Conservation (phyloP, 208 protist species). For the Leishmania braziliensis region DNA sequence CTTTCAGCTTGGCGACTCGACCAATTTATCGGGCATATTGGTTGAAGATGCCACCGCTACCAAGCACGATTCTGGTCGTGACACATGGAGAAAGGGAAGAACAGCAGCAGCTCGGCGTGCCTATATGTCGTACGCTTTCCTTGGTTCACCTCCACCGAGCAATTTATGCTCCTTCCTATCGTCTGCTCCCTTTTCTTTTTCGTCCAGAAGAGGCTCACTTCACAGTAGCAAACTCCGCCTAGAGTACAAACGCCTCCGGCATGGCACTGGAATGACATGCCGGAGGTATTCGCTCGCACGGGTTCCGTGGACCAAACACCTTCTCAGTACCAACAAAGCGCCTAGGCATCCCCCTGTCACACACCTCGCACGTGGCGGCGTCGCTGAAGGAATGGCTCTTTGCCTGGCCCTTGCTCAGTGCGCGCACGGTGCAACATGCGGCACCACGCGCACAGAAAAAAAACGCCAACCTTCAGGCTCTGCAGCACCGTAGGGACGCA, state of each 20-base stretch:
- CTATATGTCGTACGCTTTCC: not conserved
- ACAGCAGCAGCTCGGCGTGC: not conserved
- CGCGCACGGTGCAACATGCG: constrained; percentile 5
- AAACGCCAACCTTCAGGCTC: constrained; percentile 47
- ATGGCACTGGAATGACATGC: not conserved
- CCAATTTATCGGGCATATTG: not conserved
- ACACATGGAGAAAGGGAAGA: not conserved
- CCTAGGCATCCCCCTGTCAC: not conserved
- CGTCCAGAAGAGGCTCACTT: not conserved
- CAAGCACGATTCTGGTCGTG: not conserved
- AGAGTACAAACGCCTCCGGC: not conserved
- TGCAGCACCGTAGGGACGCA: constrained; percentile 48
- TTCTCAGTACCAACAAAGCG: not conserved
- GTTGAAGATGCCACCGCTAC: not conserved
- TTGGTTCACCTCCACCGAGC: not conserved
- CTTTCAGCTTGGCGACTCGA: not conserved
- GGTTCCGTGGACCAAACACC: not conserved
- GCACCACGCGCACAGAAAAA: constrained; percentile 46
- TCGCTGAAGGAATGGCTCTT: not conserved
- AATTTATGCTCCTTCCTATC: not conserved
- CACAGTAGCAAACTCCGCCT: not conserved
- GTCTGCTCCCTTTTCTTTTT: not conserved
- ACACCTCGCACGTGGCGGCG: not conserved
- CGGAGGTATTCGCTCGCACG: not conserved
- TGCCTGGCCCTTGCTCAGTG: not conserved